Base-by-base conservation (phyloP, 2,329 filamentous ascomycete genomes). In the Aspergillus fijiensis region DNA sequence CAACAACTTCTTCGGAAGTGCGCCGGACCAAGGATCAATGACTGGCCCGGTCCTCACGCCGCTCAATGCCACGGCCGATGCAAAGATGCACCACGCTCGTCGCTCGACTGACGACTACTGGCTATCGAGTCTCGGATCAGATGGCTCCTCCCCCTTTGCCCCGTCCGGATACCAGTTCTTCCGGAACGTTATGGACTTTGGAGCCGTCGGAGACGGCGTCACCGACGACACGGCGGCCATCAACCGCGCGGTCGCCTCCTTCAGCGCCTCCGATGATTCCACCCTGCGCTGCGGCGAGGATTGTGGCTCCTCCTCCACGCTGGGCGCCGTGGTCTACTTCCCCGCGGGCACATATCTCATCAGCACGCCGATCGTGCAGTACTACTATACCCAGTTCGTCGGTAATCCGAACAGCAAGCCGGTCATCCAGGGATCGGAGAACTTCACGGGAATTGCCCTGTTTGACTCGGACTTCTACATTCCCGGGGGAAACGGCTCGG, bases 251-350 rank as follows among this genome's bases (percentile, higher is more conserved):
- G 88, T 95, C 68, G 79, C 83, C 16, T 82, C 84, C 19, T 89
- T 89, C 31, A 81, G 82, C 67, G 19, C 19, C 14, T 16, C 42
- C 21, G 35, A 55, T 27, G 7, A n/a, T 21, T 23, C 31, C 39
- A 25, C 11, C 12, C 31, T 55, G 29, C 89, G 92, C 50, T 96
- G 92, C 71, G 90, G 89, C 51, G 73, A 84, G 60, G 84, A 85
- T 63, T 96, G 92, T 72, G 88, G 91, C 71, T 93, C 90, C 4
- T 84, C 83, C 55, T 96, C 92, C 9, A 83, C 84, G 21, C 84
- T 85, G 1, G 91, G 91, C 0, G 92, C 90, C 42, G 78, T 96
- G 23, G 85, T 96, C 57, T 96, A 93, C 81, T 94, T 96, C 79
- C 91, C 91, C 55, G 81, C 89, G 11, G 62, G 55, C 35, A 58